Evolutionary conservation across 768 basidiomycete species (phyloP).

Genomic region (Leccinum broughii): DNA sequence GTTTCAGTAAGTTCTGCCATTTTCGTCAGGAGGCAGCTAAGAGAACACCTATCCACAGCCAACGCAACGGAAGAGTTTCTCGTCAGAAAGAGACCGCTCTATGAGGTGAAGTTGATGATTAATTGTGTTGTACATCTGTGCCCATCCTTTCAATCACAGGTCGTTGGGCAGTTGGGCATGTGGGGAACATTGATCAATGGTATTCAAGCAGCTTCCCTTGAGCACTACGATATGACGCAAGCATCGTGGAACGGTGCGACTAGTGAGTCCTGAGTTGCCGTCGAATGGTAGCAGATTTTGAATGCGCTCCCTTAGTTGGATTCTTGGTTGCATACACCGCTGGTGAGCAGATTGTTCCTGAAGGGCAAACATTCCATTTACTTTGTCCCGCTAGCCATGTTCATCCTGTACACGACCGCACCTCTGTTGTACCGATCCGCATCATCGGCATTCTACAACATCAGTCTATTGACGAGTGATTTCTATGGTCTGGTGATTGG

Average conservation of each 20-base stretch:
- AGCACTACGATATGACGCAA: conserved; percentile 63
- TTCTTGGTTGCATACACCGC: conserved; percentile 53
- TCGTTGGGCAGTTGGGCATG: conserved; percentile 85
- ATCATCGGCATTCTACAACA: conserved; percentile 83
- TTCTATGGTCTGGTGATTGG: conserved; percentile 85
- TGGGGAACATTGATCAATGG: conserved; percentile 82
- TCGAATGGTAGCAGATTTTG: conserved; percentile 1
- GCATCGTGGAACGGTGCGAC: conserved; percentile 74
- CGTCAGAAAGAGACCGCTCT: conserved; percentile 75
- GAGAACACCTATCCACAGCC: conserved; percentile 42
- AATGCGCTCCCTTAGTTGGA: conserved; percentile 40
- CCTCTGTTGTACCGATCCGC: conserved; percentile 85
- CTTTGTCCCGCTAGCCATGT: conserved; percentile 55
- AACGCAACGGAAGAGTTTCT: conserved; percentile 90
- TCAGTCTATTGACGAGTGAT: conserved; percentile 83
- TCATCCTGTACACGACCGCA: conserved; percentile 82
- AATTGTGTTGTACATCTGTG: background rate
- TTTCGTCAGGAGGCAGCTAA: background rate
- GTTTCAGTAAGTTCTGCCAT: conserved; percentile 61
- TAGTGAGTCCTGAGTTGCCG: conserved; percentile 50
- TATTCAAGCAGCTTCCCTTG: conserved; percentile 72
- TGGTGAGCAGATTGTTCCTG: conserved; percentile 23
- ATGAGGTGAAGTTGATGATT: conserved; percentile 50
- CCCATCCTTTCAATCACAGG: conserved; percentile 35
- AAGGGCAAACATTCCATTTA: background rate